These are phyloP conservation scores for Cladosporium velox DNA, from an alignment of 2,329 filamentous ascomycete genomes.

Conservation along the genomic window DNA sequence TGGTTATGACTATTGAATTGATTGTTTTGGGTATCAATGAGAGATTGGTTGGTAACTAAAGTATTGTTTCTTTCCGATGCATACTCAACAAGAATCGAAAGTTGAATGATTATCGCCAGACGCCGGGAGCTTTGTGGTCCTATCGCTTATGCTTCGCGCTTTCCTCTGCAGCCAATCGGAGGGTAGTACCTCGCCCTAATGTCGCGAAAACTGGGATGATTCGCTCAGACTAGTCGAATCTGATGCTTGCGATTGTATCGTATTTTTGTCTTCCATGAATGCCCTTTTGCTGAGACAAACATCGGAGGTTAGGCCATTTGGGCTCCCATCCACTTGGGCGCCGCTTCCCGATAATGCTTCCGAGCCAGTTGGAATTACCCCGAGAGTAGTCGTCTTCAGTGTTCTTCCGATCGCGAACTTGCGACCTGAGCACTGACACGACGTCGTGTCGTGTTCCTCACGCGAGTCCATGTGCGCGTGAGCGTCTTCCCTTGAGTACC, in stretches of 20 bases:
- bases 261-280: neutral
- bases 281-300: neutral
- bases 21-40: constrained; percentile 20
- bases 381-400: neutral
- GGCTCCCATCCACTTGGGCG: neutral
- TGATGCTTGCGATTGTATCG: neutral
- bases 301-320: constrained; percentile 10
- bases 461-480: constrained; percentile 8
- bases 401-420: neutral
- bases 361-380: constrained; percentile 13
- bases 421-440: constrained; percentile 11
- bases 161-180: constrained; percentile 13
- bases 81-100: neutral
- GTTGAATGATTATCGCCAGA: constrained; percentile 3
- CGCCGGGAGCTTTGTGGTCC: constrained; percentile 13
- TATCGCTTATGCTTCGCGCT: constrained; percentile 19
- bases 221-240: constrained; percentile 10
- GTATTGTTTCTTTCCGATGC: neutral
- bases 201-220: constrained; percentile 19
- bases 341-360: constrained; percentile 16
- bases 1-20: neutral
- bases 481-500: neutral
- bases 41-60: neutral
- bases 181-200: constrained; percentile 2
- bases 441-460: constrained; percentile 1